Base-by-base conservation (phyloP, 768 basidiomycete genomes). In the Calocera viscosa region DNA sequence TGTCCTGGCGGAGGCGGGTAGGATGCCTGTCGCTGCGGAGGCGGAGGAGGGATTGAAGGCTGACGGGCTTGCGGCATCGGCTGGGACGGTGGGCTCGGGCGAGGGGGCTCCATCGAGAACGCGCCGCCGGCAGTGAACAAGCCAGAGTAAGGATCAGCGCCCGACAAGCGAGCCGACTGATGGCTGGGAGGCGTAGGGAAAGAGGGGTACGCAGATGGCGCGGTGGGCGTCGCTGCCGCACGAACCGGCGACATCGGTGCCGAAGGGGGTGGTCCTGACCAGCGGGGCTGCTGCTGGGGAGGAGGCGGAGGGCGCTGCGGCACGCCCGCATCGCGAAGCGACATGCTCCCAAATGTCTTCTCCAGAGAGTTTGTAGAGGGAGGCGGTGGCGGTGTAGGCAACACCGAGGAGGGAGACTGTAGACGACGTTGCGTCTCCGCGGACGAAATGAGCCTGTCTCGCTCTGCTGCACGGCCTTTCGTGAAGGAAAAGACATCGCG, bases 351-450 rank as follows among this genome's bases (percentile, higher is more conserved):
- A 67, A 70, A 64, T 34, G 67, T 39, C n/a, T 38, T 30, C 68
- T 68, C 74, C 53, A 64, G 69, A 28, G 53, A 60, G 30, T 26
- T 69, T 8, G 77, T 72, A 1, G 68, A 66, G 1, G 71, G 60
- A 34, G 71, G 49, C 24, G 69, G 53, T 49, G 71, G 68, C 10
- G 70, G 66, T 26, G 68, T 66, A 17, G 65, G 32, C 69, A 79
- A 70, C 34, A 78, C 70, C 30, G 77, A 74, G 16, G 78, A 71
- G 2, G 76, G 69, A 22, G 70, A 70, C 16, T 86, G 78, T 2
- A 90, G 75, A 34, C 88, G 80, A 68, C 82, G 85, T 75, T 90
- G 84, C 11, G 84, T 81, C 70, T 94, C 93, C 2, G 90, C 81
- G 70, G 89, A 85, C 1, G 82, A 79, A 1, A 83, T 80, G 19